Conservation (phyloP, 768 basidiomycete genomes). For the Boletus rubroflammeus region DNA sequence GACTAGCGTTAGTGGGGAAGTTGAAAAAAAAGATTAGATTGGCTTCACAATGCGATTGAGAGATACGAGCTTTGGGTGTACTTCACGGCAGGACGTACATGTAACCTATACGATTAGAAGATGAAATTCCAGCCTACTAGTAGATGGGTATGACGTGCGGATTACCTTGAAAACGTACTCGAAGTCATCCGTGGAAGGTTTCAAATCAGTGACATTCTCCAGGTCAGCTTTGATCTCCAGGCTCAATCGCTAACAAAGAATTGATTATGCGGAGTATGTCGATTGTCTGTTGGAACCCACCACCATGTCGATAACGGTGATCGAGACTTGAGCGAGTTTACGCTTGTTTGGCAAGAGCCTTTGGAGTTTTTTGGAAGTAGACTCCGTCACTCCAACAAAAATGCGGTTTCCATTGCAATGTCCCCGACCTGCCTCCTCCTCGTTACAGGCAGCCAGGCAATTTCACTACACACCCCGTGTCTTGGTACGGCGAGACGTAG, state of each 20-base stretch:
- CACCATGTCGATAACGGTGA: constrained; percentile 40
- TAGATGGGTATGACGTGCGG: not conserved
- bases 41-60: constrained; percentile 64
- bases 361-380: not conserved
- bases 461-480: constrained; percentile 25
- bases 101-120: constrained; percentile 47
- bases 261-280: not conserved
- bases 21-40: not conserved
- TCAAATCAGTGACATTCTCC: constrained; percentile 70
- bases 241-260: constrained; percentile 44
- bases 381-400: not conserved
- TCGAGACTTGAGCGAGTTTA: constrained; percentile 17
- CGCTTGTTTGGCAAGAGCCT: constrained; percentile 21
- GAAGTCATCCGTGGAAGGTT: constrained; percentile 63
- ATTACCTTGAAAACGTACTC: constrained; percentile 77
- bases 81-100: constrained; percentile 77
- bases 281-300: constrained; percentile 35
- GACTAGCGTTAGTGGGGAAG: constrained; percentile 2
- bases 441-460: constrained; percentile 12
- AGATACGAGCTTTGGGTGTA: constrained; percentile 66
- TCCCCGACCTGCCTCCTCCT: constrained; percentile 10
- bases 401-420: constrained; percentile 23
- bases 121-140: not conserved
- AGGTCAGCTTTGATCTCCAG: constrained; percentile 77
- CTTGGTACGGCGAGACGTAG: constrained; percentile 15